phyloP scores from a whole-genome alignment of 441 rosid species.

The Aleurites moluccanus region DNA sequence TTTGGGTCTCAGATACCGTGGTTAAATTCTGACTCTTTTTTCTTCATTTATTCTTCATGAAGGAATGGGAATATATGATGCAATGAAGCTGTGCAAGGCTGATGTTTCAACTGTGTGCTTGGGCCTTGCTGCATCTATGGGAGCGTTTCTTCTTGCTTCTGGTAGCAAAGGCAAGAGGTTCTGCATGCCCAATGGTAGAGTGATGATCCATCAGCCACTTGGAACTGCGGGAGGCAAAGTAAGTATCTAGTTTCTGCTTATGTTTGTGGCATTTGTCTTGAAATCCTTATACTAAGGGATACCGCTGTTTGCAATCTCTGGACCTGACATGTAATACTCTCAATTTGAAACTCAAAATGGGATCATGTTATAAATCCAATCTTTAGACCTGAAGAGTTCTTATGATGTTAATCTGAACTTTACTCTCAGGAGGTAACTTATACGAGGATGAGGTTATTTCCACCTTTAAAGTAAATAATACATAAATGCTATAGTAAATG shows the following conservation, averaged over 20 bases:
- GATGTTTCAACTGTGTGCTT: conserved; percentile 92
- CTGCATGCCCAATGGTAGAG: conserved; percentile 95
- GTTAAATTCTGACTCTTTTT: neutral
- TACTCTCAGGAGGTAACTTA: neutral
- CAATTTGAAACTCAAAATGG: conserved; percentile 7
- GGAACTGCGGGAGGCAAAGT: conserved; percentile 90
- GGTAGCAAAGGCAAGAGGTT: conserved; percentile 92
- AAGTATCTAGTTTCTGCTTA: conserved; percentile 25
- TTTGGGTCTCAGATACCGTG: neutral
- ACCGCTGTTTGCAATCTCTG: neutral
- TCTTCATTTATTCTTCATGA: conserved; percentile 19
- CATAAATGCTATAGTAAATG: neutral
- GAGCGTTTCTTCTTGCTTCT: conserved; percentile 83
- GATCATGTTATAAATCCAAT: neutral
- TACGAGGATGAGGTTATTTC: neutral
- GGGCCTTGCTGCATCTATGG: conserved; percentile 94
- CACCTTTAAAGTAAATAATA: too few species aligned
- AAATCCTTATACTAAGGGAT: neutral
- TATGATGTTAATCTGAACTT: neutral
- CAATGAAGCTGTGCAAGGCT: conserved; percentile 91
- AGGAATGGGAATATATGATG: conserved; percentile 95
- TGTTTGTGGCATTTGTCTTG: conserved; percentile 10
- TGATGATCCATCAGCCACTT: conserved; percentile 94
- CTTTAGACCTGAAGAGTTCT: neutral
- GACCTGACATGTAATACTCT: neutral